phyloP scores from a whole-genome alignment of 441 rosid species.

The Metrosideros polymorpha region DNA sequence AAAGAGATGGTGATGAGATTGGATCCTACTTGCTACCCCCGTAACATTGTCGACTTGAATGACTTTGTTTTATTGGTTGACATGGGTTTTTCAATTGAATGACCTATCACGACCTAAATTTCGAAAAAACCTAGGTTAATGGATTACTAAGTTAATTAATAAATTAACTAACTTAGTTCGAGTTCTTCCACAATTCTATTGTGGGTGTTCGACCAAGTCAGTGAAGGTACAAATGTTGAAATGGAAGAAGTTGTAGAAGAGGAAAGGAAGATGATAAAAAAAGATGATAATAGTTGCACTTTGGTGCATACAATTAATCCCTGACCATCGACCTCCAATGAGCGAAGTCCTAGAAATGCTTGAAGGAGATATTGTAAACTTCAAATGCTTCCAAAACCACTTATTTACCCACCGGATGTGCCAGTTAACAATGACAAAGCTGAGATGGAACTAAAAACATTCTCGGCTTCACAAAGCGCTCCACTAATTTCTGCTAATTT shows the following conservation, averaged over 20 bases:
- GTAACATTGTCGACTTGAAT: no score
- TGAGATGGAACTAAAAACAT: not conserved
- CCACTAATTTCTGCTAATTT: accelerated
- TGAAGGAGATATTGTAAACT: not conserved
- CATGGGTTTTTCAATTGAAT: no score
- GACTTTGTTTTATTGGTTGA: no score
- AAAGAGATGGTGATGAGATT: no score
- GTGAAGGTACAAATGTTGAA: not conserved
- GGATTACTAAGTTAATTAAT: no score
- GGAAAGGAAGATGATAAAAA: not conserved
- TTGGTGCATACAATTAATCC: not conserved
- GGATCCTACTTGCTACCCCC: no score
- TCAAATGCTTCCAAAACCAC: not conserved
- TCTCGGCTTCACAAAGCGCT: not conserved
- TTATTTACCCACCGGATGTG: not conserved
- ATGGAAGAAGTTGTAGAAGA: not conserved
- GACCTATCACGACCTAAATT: no score
- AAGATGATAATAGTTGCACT: not conserved
- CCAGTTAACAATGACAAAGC: not conserved
- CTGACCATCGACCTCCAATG: not conserved
- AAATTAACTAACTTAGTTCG: no score
- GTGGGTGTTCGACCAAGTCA: not conserved
- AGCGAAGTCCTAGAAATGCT: not conserved
- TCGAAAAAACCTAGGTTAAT: no score
- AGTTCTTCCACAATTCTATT: no score